These are phyloP conservation scores for Citrullus mucosospermus DNA, from an alignment of 306 rosid species.

Conservation along the genomic window DNA sequence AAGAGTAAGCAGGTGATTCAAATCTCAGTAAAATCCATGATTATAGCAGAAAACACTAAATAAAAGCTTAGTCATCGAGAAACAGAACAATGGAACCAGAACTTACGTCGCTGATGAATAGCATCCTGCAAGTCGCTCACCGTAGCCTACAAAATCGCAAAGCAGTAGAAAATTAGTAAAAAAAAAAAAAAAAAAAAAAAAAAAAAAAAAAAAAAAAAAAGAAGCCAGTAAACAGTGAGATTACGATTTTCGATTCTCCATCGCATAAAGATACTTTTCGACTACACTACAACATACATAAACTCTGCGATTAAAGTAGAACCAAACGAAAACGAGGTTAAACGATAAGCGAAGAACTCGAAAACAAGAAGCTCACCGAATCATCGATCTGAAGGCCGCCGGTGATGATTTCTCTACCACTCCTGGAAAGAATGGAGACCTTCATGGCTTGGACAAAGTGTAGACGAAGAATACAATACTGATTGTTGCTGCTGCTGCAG, in stretches of 20 bases:
- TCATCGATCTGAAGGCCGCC: slow-evolving; percentile 63
- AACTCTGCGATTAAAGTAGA: background rate
- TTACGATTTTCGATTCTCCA: background rate
- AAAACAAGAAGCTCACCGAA: slow-evolving; percentile 32
- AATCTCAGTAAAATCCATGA: background rate
- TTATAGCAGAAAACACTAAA: background rate
- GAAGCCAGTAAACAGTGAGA: background rate
- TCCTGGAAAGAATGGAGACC: slow-evolving; percentile 65
- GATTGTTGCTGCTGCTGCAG: background rate
- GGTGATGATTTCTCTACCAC: slow-evolving; percentile 59
- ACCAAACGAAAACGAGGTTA: background rate
- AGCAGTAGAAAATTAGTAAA: background rate
- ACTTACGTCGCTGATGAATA: slow-evolving; percentile 66
- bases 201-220: no score
- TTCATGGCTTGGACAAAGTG: slow-evolving; percentile 30
- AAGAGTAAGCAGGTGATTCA: background rate
- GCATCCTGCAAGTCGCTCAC: slow-evolving; percentile 79
- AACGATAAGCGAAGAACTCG: slow-evolving; percentile 1
- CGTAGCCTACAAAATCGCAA: slow-evolving; percentile 42
- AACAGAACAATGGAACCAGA: background rate
- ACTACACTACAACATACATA: background rate
- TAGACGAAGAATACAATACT: background rate
- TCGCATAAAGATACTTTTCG: background rate
- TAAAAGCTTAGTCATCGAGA: background rate
- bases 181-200: no score